A percentile compares a stretch with the other conserved stretches of the same genome.
Conservation (phyloP, 495 filamentous ascomycete genomes). For the Penicillium bovifimosum region DNA sequence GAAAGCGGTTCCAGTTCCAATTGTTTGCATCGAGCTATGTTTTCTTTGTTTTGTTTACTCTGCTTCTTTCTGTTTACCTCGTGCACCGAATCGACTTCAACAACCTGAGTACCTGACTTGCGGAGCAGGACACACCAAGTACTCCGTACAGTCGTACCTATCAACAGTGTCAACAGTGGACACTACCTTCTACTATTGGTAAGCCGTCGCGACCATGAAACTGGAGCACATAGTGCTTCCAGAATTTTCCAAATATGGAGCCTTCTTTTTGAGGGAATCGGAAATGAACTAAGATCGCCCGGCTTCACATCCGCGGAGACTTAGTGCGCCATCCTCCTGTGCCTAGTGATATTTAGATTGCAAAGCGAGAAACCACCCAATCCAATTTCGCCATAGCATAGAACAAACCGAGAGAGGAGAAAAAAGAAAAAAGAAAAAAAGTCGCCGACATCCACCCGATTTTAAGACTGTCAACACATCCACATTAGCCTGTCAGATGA, state of each 20-base stretch:
- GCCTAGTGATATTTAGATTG: neutral
- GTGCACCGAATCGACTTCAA: neutral
- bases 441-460: neutral
- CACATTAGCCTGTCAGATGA: conserved; percentile 1
- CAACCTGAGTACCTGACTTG: neutral
- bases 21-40: neutral
- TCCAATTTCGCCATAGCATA: neutral
- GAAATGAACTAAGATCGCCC: conserved; percentile 18
- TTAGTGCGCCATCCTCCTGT: conserved; percentile 10
- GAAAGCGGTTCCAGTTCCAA: conserved; percentile 1
- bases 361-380: neutral
- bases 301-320: conserved; percentile 25
- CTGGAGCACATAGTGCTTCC: conserved; percentile 18
- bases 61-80: neutral
- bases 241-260: conserved; percentile 23
- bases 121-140: neutral
- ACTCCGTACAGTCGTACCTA: conserved; percentile 2
- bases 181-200: conserved; percentile 1
- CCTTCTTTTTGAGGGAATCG: neutral
- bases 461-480: conserved; percentile 1
- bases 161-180: neutral
- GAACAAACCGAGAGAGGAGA: neutral
- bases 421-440: neutral
- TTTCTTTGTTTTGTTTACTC: neutral
- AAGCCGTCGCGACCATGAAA: neutral